phyloP scores from a whole-genome alignment of 1,284 basidiomycete species.

The Schizophyllum amplum region DNA sequence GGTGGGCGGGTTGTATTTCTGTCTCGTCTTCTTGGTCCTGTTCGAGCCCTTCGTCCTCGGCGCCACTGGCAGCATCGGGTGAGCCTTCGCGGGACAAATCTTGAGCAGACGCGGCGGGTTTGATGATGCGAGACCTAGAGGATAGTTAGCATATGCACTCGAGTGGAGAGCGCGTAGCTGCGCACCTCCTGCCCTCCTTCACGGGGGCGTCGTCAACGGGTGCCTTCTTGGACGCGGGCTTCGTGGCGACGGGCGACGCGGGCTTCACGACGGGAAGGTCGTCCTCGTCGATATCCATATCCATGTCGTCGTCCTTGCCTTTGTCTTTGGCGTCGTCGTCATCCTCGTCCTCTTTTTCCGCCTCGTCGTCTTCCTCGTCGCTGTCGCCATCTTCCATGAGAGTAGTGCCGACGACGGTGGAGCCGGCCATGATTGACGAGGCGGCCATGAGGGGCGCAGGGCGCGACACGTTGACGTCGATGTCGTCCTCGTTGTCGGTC shows the following conservation, averaged over 20 bases:
- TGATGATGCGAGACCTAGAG: not conserved
- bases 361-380: conserved; percentile 20
- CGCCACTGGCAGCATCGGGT: not conserved
- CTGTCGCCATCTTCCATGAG: conserved; percentile 9
- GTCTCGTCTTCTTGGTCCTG: conserved; percentile 29
- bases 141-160: not conserved
- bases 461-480: conserved; percentile 7
- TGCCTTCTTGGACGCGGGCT: not conserved
- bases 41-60: conserved; percentile 16
- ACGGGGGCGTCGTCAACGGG: not conserved
- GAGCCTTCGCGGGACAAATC: not conserved
- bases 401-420: conserved; percentile 24
- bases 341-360: conserved; percentile 14
- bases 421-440: conserved; percentile 46
- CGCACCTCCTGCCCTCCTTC: not conserved
- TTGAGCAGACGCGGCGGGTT: not conserved
- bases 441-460: conserved; percentile 32
- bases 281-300: conserved; percentile 6
- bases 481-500: conserved; percentile 6
- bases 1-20: conserved; percentile 65
- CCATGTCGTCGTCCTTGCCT: conserved; percentile 1
- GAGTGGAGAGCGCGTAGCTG: not conserved
- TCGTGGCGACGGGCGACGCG: too few relatives aligned
- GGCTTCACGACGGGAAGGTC: conserved; percentile 1
- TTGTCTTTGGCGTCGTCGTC: conserved; percentile 16